A percentile compares a stretch with the other conserved stretches of the same genome.
phyloP scores from a whole-genome alignment of 1,139 yeast genomes.

The Candida anutae region DNA sequence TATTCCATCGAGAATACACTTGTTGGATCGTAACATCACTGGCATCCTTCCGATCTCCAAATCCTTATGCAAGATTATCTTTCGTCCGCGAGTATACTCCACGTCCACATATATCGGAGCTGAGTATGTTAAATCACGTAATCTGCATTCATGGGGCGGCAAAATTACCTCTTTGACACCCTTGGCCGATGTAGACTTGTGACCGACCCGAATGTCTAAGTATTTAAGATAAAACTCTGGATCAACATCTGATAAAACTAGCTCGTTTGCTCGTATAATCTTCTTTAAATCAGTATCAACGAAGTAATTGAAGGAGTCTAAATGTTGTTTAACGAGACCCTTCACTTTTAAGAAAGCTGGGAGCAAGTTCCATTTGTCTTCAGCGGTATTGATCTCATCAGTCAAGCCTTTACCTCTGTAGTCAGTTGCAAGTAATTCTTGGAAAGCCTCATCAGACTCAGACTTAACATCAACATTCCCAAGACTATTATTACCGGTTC shows the following conservation, averaged over 20 bases:
- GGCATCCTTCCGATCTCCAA: constrained; percentile 98
- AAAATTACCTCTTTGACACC: constrained; percentile 55
- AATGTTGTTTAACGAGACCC: constrained; percentile 93
- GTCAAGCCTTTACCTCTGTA: constrained; percentile 82
- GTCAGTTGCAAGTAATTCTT: constrained; percentile 68
- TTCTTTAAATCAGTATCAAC: constrained; percentile 90
- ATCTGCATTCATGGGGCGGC: constrained; percentile 94
- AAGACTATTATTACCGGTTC: no score
- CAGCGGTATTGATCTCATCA: constrained; percentile 82
- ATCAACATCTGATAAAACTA: constrained; percentile 87
- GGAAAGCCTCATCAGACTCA: constrained; percentile 46
- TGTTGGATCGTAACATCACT: constrained; percentile 87
- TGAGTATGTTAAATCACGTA: constrained; percentile 89
- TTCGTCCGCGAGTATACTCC: constrained; percentile 91
- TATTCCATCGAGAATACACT: constrained; percentile 77
- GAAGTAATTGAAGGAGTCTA: constrained; percentile 93
- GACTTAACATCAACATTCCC: not conserved
- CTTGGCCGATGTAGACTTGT: constrained; percentile 46
- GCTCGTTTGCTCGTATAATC: constrained; percentile 84
- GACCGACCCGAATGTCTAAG: constrained; percentile 84
- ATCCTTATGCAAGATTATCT: constrained; percentile 82
- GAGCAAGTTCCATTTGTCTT: constrained; percentile 91
- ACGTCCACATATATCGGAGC: constrained; percentile 97
- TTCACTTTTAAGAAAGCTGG: constrained; percentile 95
- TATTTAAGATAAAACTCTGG: constrained; percentile 93